A percentile compares a stretch with the other conserved stretches of the same genome.
Conservation (phyloP, 2,329 filamentous ascomycete species). For the Incumbomyces delicatus region DNA sequence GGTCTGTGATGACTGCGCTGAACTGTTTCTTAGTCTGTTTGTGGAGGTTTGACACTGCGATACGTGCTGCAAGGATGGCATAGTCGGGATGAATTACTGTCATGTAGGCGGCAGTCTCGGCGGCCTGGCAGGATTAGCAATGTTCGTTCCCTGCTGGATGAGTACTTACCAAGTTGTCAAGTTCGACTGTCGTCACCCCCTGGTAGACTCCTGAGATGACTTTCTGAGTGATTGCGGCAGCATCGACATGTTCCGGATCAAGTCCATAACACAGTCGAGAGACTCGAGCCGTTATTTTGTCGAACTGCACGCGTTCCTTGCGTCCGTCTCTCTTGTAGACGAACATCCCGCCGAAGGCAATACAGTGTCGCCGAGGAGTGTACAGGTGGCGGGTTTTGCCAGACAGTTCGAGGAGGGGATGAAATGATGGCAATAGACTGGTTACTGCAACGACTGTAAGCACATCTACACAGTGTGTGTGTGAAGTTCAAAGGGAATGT, state of each 20-base stretch:
- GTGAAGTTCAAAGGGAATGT: too few species aligned
- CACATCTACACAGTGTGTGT: too few species aligned
- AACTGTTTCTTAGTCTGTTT: constrained; percentile 99
- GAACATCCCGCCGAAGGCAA: constrained; percentile 1
- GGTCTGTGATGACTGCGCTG: constrained; percentile 85
- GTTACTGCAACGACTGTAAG: too few species aligned
- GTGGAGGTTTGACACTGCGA: constrained; percentile 98
- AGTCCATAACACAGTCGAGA: constrained; percentile 96
- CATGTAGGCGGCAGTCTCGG: constrained; percentile 99
- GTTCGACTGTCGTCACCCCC: constrained; percentile 89
- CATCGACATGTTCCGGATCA: constrained; percentile 90
- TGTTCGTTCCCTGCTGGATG: constrained; percentile 1
- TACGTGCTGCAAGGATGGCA: constrained; percentile 93
- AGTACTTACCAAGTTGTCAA: constrained; percentile 80
- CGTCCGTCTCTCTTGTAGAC: constrained; percentile 65
- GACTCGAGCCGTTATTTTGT: constrained; percentile 99
- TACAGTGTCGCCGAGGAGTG: not conserved
- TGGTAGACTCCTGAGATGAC: constrained; percentile 99
- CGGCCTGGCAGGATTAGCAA: constrained; percentile 53
- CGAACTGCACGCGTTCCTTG: constrained; percentile 99
- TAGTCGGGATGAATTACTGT: constrained; percentile 99
- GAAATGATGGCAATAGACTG: not conserved
- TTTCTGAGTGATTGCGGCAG: constrained; percentile 96
- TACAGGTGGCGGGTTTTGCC: not conserved
- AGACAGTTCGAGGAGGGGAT: not conserved